These are phyloP conservation scores for Mallotus repandus DNA, from an alignment of 441 rosid genomes.

Conservation along the genomic window DNA sequence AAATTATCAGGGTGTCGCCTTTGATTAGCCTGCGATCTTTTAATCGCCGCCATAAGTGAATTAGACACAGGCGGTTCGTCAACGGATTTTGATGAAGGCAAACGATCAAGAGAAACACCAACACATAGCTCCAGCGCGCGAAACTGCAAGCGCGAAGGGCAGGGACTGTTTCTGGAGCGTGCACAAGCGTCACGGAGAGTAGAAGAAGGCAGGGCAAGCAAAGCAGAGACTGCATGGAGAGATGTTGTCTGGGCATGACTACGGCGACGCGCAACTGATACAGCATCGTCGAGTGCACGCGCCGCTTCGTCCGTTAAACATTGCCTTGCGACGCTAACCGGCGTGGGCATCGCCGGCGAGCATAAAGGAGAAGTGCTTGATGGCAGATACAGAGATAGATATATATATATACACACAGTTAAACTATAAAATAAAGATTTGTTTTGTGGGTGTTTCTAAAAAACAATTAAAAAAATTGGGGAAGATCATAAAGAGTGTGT, in stretches of 20 bases:
- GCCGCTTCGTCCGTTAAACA: slow-evolving; percentile 80
- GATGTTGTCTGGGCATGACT: slow-evolving; percentile 84
- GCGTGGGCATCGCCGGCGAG: slow-evolving; percentile 82
- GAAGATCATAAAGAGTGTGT: slow-evolving; percentile 3
- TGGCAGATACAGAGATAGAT: neutral
- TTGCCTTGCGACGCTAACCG: slow-evolving; percentile 67
- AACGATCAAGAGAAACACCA: slow-evolving; percentile 77
- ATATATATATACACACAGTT: neutral
- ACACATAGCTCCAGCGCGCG: slow-evolving; percentile 77
- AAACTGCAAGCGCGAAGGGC: slow-evolving; percentile 63
- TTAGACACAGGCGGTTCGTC: slow-evolving; percentile 75
- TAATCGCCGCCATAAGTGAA: slow-evolving; percentile 92
- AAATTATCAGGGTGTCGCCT: slow-evolving; percentile 76
- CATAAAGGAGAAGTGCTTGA: neutral
- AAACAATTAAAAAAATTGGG: neutral
- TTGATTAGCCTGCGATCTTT: slow-evolving; percentile 85
- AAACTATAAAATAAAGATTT: too few relatives aligned
- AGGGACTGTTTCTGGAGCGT: slow-evolving; percentile 50
- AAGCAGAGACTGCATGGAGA: slow-evolving; percentile 77
- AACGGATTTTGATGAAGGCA: slow-evolving; percentile 48
- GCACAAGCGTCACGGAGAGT: slow-evolving; percentile 76
- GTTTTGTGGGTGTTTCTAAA: neutral
- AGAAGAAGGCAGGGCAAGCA: slow-evolving; percentile 63
- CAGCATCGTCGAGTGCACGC: slow-evolving; percentile 75
- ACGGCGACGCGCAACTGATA: slow-evolving; percentile 70